Evolutionary conservation across 805 yeast genomes (phyloP), one percentile per base, ranked within the genome.

Genomic region (Metschnikowia drakensbergensis): DNA sequence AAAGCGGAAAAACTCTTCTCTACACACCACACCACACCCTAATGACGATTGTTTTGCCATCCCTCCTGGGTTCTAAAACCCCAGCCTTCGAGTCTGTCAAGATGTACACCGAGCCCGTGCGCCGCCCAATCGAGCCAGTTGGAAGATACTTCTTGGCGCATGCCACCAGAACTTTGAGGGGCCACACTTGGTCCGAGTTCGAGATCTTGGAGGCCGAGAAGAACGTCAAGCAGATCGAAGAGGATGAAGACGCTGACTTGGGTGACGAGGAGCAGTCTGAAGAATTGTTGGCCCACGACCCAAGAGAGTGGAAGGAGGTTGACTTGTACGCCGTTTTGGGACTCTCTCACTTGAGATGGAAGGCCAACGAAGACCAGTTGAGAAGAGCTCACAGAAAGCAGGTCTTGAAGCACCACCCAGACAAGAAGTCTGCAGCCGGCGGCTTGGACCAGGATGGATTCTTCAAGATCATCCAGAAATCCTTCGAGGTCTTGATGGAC

Each of bases 181-280:
- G 96, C 68, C 97, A 96, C 75, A 89, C 98, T 43, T 94, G 97
- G 96, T 89, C 97, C 48, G 98, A 94, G 73, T 94, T 81, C 64
- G 99, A 94, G 74, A 84, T 86, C 68, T 75, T 90, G 58, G 95
- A 91, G 78, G 96, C 96, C 52, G 95, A 85, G 66, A 83, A 82
- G 72, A 88, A 88, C 69, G 96, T 87, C 62, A 78, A 79, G 61
- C 71, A 71, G 49, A 81, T 82, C 53, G 96, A 87, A 59, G 85
- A 80, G 58, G 64, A 79, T 53, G 71, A 66, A 50, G 81, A 79
- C 51, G 87, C 81, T 47, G 84, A 83, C 58, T 80, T 82, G 60
- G 80, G 85, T 29, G 95, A 90, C 62, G 91, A 84, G 57, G 89
- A 83, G 50, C 86, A 82, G 67, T 67, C 72, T 44, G 83, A 72